Evolutionary conservation across 768 basidiomycete genomes (phyloP).

Genomic region (Lenzites betulinus): DNA sequence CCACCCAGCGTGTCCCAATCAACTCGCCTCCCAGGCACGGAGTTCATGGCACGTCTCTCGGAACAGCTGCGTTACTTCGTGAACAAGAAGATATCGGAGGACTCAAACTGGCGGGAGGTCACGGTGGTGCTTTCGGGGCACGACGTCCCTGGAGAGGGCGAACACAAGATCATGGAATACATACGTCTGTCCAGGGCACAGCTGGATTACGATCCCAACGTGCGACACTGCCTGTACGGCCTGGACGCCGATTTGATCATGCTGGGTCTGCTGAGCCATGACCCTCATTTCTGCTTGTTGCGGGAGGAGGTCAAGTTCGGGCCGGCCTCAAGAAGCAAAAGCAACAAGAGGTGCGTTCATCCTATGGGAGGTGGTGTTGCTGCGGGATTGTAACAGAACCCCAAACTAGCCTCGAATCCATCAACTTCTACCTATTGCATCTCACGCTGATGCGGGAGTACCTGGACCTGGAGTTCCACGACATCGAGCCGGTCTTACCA

Average conservation of each 20-base stretch:
- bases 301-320: constrained; percentile 99
- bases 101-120: constrained; percentile 91
- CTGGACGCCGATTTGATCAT: constrained; percentile 98
- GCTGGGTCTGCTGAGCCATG: constrained; percentile 95
- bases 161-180: constrained; percentile 99
- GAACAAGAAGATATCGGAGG: constrained; percentile 97
- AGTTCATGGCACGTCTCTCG: constrained; percentile 93
- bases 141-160: constrained; percentile 98
- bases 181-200: constrained; percentile 94
- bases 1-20: no score
- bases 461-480: constrained; percentile 90
- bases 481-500: constrained; percentile 62
- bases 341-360: constrained; percentile 48
- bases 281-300: constrained; percentile 97
- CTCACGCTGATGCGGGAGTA: constrained; percentile 96
- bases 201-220: constrained; percentile 93
- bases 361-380: no score
- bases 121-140: constrained; percentile 95
- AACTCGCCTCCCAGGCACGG: constrained; percentile 62
- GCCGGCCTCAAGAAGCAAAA: constrained; percentile 72
- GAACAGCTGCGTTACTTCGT: constrained; percentile 93
- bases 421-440: constrained; percentile 94
- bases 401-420: constrained; percentile 59
- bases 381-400: background rate
- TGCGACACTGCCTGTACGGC: constrained; percentile 97